These are phyloP conservation scores for Euptelea pleiosperma DNA, from an alignment of 164 flowering plant genomes.

Conservation along the genomic window DNA sequence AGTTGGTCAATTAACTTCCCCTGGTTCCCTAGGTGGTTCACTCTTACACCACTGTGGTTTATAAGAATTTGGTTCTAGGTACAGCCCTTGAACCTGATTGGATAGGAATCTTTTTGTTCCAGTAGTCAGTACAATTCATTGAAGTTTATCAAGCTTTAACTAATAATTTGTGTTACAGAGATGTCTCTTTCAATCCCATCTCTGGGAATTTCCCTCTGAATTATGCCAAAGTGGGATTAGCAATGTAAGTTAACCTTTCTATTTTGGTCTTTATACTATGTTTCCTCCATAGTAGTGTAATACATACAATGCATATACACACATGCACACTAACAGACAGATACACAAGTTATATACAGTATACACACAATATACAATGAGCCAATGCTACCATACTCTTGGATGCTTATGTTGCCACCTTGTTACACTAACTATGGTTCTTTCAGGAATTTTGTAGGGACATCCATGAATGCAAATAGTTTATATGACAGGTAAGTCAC, in stretches of 20 bases:
- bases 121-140: too few relatives aligned
- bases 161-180: slow-evolving; percentile 35
- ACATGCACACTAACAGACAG: too few relatives aligned
- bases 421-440: neutral
- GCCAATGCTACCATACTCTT: neutral
- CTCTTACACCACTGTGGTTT: too few relatives aligned
- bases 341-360: too few relatives aligned
- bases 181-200: slow-evolving; percentile 50
- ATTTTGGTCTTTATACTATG: neutral
- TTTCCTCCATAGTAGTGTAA: neutral
- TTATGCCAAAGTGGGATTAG: slow-evolving; percentile 26
- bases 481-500: slow-evolving; percentile 27
- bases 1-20: too few relatives aligned
- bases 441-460: slow-evolving; percentile 43
- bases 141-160: too few relatives aligned
- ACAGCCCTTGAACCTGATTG: too few relatives aligned
- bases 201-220: slow-evolving; percentile 33
- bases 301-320: too few relatives aligned
- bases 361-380: too few relatives aligned
- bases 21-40: too few relatives aligned
- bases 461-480: slow-evolving; percentile 27
- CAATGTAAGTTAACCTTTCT: slow-evolving; percentile 30
- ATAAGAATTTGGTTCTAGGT: too few relatives aligned
- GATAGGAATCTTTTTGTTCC: too few relatives aligned
- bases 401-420: neutral